Evolutionary conservation across 106 monocot species (phyloP).

Genomic region (Ottelia alismoides): DNA sequence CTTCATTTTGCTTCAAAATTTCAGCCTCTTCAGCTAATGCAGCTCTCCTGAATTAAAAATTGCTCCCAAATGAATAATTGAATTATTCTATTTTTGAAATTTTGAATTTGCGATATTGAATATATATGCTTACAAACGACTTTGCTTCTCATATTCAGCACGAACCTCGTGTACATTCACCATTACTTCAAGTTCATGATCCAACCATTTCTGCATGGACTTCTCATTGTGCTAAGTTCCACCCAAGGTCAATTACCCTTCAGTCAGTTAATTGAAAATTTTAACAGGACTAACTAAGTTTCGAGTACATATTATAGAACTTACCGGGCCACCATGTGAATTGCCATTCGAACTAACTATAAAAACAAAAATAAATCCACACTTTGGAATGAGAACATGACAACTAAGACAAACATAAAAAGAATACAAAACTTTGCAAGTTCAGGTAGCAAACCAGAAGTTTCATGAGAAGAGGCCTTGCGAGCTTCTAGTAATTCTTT

Average conservation of each 20-base stretch:
- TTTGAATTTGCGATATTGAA: neutral
- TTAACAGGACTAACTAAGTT: too few species aligned
- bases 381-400: too few species aligned
- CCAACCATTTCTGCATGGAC: constrained; percentile 69
- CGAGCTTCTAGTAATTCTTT: constrained; percentile 80
- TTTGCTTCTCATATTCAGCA: constrained; percentile 83
- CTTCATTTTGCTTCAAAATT: constrained; percentile 51
- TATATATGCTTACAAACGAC: constrained; percentile 76
- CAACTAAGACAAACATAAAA: neutral
- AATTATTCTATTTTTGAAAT: neutral
- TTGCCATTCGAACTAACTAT: constrained; percentile 52
- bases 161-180: constrained; percentile 85
- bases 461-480: constrained; percentile 46
- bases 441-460: too few species aligned
- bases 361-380: neutral
- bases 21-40: constrained; percentile 71
- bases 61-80: neutral
- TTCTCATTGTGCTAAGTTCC: constrained; percentile 81
- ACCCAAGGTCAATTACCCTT: too few species aligned
- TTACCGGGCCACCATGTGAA: constrained; percentile 36
- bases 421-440: constrained; percentile 4
- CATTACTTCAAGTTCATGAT: constrained; percentile 86
- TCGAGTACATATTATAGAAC: too few species aligned
- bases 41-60: constrained; percentile 28
- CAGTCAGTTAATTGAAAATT: too few species aligned